Base-by-base conservation (phyloP, 176 grass and related monocot genomes). In the Oryza meridionalis region DNA sequence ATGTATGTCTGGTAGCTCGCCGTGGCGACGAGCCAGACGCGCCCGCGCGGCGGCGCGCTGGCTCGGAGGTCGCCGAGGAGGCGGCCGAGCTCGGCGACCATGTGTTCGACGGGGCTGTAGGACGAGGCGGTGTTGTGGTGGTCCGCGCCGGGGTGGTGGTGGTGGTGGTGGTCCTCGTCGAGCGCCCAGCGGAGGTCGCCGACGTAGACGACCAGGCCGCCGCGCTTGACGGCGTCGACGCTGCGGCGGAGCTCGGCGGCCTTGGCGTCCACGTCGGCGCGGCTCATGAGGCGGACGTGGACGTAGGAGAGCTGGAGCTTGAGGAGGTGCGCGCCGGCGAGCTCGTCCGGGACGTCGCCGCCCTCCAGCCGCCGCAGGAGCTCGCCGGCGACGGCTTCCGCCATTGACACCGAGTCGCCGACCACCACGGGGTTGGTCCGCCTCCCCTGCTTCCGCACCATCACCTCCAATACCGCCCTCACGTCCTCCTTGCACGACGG, bases 1-100 rank as follows among this genome's bases (percentile, higher is more conserved):
- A 92, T 88, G 93, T 98, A 98, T 5, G 91, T 98, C 77, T 93
- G 88, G 82, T 91, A 98, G 82, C 87, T 91, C 8, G 92, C 90
- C 27, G 93, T 94, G 11, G 85, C 92, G 31, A 98, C 49, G 35
- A 95, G 49, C 92, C 89, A 98, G 7, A 91, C 84, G 67, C 76
- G 86, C 53, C 68, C 80, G 21, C 82, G 53, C 17, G 31, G 26
- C 58, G 80, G 62, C 21, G 31, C 55, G 31, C 62, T 46, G 58
- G 46, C 50, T 9, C 43, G 90, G 46, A 84, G 92, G 63, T 84
- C 77, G 73, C 70, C 89, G 7, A 89, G 29, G 65, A 89, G 82
- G 2, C 87, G 87, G 51, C 87, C 95, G 15, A 98, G 67, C 89
- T 98, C 92, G 9, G 73, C 69, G 7, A 90, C 71, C 89, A 97